Evolutionary conservation across 2,329 filamentous ascomycete genomes (phyloP).

Genomic region (Calcarisporium arbuscula): DNA sequence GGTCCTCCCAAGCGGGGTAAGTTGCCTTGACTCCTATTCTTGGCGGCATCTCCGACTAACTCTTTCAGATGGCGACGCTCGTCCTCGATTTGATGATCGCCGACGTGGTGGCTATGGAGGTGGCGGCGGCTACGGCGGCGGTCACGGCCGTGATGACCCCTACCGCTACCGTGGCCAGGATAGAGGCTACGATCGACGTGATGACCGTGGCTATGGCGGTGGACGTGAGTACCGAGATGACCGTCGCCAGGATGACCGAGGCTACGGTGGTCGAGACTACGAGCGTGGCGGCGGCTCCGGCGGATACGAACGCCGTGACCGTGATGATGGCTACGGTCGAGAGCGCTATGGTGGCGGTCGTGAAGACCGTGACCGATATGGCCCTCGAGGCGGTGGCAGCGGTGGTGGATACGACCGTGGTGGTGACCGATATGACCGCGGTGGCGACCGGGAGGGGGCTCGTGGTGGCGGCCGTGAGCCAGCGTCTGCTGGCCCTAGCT

Average conservation of each 20-base stretch:
- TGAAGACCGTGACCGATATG: constrained; percentile 39
- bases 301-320: constrained; percentile 45
- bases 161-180: constrained; percentile 48
- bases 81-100: constrained; percentile 52
- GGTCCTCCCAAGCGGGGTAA: constrained; percentile 94
- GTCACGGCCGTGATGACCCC: constrained; percentile 47
- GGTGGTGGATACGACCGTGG: constrained; percentile 42
- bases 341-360: constrained; percentile 36
- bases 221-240: constrained; percentile 47
- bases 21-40: constrained; percentile 26
- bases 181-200: constrained; percentile 37
- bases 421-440: constrained; percentile 45
- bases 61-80: constrained; percentile 25
- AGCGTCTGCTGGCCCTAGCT: constrained; percentile 27
- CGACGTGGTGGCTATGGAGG: constrained; percentile 55
- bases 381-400: constrained; percentile 25
- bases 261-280: constrained; percentile 47
- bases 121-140: constrained; percentile 35
- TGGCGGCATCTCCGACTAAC: neutral
- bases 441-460: constrained; percentile 31
- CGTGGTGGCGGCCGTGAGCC: constrained; percentile 35
- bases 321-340: constrained; percentile 33
- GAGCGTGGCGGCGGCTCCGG: too few species aligned
- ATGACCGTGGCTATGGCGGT: constrained; percentile 39
- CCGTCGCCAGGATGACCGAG: constrained; percentile 40